Evolutionary conservation across 805 yeast genomes (phyloP).

Genomic region (Yamadazyma insecticola): DNA sequence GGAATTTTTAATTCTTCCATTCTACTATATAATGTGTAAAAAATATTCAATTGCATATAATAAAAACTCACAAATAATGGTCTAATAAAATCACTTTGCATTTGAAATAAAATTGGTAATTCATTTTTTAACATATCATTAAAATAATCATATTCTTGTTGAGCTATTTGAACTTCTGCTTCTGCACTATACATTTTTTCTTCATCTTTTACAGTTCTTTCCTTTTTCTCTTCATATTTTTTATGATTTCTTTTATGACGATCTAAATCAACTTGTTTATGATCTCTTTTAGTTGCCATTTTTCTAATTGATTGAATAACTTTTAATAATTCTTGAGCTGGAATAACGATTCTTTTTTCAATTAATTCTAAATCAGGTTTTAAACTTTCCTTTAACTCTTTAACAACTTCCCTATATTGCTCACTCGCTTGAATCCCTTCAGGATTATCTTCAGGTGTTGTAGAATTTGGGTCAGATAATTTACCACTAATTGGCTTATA

Average conservation of each 20-base stretch:
- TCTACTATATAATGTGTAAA: constrained; percentile 83
- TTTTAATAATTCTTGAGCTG: constrained; percentile 85
- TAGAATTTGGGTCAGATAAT: constrained; percentile 80
- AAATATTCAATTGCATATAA: constrained; percentile 96
- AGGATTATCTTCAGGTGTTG: constrained; percentile 89
- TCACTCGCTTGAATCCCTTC: constrained; percentile 95
- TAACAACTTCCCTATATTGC: constrained; percentile 83
- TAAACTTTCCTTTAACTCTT: constrained; percentile 76
- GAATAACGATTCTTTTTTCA: constrained; percentile 82
- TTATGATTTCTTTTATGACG: constrained; percentile 67
- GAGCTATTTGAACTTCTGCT: constrained; percentile 84
- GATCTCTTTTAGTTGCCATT: constrained; percentile 93
- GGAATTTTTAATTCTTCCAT: constrained; percentile 98
- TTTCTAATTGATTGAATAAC: constrained; percentile 81
- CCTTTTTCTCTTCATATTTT: constrained; percentile 78
- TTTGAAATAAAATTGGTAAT: constrained; percentile 77
- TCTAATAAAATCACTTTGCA: constrained; percentile 88
- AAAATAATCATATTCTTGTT: constrained; percentile 93
- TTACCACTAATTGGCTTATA: constrained; percentile 95
- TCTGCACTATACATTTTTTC: constrained; percentile 86
- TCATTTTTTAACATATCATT: constrained; percentile 92
- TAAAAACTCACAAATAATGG: constrained; percentile 93
- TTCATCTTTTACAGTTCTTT: constrained; percentile 83
- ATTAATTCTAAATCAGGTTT: constrained; percentile 92
- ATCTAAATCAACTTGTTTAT: constrained; percentile 91